Conservation (phyloP, 2,329 filamentous ascomycete genomes). For the Fusarium austroafricanum region DNA sequence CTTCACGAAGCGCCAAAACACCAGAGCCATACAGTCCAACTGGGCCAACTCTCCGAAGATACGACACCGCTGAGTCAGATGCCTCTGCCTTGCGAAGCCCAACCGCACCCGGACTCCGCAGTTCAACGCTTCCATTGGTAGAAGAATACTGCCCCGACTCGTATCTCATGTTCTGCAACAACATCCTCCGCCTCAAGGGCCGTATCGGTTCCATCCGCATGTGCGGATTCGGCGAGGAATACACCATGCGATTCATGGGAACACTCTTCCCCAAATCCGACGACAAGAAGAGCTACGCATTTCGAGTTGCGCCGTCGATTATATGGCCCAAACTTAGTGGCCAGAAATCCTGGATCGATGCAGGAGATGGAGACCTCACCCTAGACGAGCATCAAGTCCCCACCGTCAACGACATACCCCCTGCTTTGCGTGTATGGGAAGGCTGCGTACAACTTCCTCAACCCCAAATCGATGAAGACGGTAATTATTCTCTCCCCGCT, state of each 20-base stretch:
- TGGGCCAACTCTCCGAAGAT: background rate
- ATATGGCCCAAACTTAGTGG: conserved; percentile 48
- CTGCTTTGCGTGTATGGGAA: conserved; percentile 20
- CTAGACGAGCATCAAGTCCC: conserved; percentile 39
- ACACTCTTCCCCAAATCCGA: conserved; percentile 42
- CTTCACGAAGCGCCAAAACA: conserved; percentile 13
- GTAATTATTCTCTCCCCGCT: conserved; percentile 21
- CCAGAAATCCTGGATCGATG: conserved; percentile 47
- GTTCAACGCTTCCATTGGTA: background rate
- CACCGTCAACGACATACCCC: background rate
- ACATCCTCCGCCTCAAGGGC: conserved; percentile 47
- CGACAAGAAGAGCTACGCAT: conserved; percentile 26
- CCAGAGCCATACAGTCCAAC: conserved; percentile 16
- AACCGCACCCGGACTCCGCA: background rate
- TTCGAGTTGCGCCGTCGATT: conserved; percentile 49
- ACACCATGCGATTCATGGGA: conserved; percentile 45
- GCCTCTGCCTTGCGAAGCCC: background rate
- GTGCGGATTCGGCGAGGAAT: conserved; percentile 52
- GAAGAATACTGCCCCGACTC: conserved; percentile 49
- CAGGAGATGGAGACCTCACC: conserved; percentile 35
- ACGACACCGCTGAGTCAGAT: background rate
- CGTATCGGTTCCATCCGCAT: conserved; percentile 51
- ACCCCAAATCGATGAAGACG: conserved; percentile 33
- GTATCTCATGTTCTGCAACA: conserved; percentile 49
- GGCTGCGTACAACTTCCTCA: conserved; percentile 46